Conservation (phyloP, 331 rosid species). For the Acacia concinna region DNA sequence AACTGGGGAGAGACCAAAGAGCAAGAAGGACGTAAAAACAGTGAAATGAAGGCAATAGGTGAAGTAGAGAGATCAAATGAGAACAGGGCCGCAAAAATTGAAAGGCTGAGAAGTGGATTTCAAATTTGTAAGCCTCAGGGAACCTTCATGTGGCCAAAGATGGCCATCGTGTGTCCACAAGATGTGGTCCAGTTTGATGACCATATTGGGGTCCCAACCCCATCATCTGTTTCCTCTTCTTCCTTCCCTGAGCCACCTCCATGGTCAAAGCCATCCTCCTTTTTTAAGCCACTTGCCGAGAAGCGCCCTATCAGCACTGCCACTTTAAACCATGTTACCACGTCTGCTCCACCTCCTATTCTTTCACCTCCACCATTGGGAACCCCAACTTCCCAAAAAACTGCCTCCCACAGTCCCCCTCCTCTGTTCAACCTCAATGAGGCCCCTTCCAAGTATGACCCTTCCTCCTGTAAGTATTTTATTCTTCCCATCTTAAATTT, state of each 20-base stretch:
- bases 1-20: constrained; percentile 29
- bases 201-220: constrained; percentile 45
- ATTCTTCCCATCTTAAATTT: background rate
- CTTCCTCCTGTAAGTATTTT: background rate
- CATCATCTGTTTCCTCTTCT: constrained; percentile 68
- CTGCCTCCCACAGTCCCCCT: constrained; percentile 19
- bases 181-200: constrained; percentile 16
- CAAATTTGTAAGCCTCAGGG: constrained; percentile 64
- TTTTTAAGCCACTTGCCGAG: constrained; percentile 73
- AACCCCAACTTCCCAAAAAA: constrained; percentile 27
- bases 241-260: constrained; percentile 25
- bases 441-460: constrained; percentile 30
- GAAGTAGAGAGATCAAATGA: constrained; percentile 1
- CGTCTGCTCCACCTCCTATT: constrained; percentile 39
- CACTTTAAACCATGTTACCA: constrained; percentile 43
- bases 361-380: constrained; percentile 35
- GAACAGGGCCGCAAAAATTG: constrained; percentile 64
- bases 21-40: constrained; percentile 29
- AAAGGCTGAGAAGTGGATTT: constrained; percentile 81
- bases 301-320: constrained; percentile 55
- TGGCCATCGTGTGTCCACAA: constrained; percentile 34
- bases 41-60: constrained; percentile 8
- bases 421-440: constrained; percentile 65
- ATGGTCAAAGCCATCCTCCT: constrained; percentile 24
- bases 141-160: background rate